Evolutionary conservation across 208 protist species (phyloP), one percentile per base, ranked within the genome.

Genomic region (Trypanosoma congolense): DNA sequence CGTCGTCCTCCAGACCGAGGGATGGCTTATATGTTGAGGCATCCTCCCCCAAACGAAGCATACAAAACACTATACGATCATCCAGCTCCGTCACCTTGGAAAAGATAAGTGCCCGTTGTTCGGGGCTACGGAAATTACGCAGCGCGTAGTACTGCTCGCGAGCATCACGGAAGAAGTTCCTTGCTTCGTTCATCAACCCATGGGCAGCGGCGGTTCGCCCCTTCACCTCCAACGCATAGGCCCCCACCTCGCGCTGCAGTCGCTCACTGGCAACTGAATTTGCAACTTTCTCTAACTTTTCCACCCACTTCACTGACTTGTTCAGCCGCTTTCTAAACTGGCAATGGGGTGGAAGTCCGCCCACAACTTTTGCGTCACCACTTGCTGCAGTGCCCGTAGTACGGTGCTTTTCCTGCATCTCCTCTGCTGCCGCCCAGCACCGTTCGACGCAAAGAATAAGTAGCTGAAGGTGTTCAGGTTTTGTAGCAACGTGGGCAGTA

Each of bases 301-400:
- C n/a, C 0, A 75, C 75, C 83, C 82, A 93, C 53, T 84, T 80
- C 3, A 85, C 77, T 3, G 82, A 76, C 70, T 93, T 93, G 63
- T 93, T 93, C 24, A 93, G 71, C 0, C 80, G 70, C 75, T 93
- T 93, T 60, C 82, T 79, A 70, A 80, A 82, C 54, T 85, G 78
- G 28, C 66, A 69, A 8, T 33, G 47, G 0, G 82, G 82, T 19
- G 82, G 67, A 12, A 86, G 41, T 33, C 86, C 86, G 29, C 85
- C 85, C 26, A 73, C 65, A 1, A 65, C 77, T 31, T 65, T 76
- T 53, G 70, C 76, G 12, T 52, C 59, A 12, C 57, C 53, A 6
- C 68, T 48, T n/a, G 49, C 25, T 14, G 26, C 40, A 43, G 71
- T 51, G 44, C 61, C 75, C 35, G 68, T 60, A n/a, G 58, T 50